These are phyloP conservation scores for Chrysosporium queenslandicum DNA, from an alignment of 2,329 filamentous ascomycete species.

Conservation along the genomic window DNA sequence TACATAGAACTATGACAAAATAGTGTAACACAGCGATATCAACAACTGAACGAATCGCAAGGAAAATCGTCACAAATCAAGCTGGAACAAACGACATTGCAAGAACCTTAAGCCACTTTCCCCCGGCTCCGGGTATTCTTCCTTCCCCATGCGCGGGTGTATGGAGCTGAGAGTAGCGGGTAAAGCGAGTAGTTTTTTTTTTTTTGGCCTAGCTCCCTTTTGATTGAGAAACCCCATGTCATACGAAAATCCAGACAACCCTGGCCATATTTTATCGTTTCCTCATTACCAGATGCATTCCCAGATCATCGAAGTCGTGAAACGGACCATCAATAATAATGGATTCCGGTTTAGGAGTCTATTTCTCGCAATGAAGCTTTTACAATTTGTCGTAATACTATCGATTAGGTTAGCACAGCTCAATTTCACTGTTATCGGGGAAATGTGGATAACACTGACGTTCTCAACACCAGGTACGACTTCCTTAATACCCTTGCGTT, in stretches of 20 bases:
- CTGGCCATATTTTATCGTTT: constrained; percentile 8
- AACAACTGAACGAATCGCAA: neutral
- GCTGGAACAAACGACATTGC: constrained; percentile 5
- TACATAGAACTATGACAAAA: constrained; percentile 3
- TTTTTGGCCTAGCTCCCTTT: neutral
- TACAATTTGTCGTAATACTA: constrained; percentile 99
- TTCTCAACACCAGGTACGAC: constrained; percentile 88
- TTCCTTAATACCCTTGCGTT: constrained; percentile 99
- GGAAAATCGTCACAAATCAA: neutral
- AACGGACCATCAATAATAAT: constrained; percentile 22
- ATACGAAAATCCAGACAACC: constrained; percentile 6
- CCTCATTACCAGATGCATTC: constrained; percentile 10
- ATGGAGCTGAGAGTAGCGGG: constrained; percentile 4
- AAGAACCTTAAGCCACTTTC: neutral
- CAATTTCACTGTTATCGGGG: constrained; percentile 15
- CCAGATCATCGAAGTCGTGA: constrained; percentile 36
- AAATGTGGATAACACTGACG: constrained; percentile 52
- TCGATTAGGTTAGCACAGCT: constrained; percentile 30
- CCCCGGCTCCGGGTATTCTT: constrained; percentile 9
- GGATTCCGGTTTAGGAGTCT: constrained; percentile 16
- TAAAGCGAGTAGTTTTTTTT: neutral
- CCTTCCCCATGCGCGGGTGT: constrained; percentile 9
- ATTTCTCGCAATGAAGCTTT: constrained; percentile 30
- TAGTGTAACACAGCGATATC: constrained; percentile 2
- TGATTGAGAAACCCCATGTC: neutral